phyloP scores from a whole-genome alignment of 345 rosid species.

The Adansonia digitata region DNA sequence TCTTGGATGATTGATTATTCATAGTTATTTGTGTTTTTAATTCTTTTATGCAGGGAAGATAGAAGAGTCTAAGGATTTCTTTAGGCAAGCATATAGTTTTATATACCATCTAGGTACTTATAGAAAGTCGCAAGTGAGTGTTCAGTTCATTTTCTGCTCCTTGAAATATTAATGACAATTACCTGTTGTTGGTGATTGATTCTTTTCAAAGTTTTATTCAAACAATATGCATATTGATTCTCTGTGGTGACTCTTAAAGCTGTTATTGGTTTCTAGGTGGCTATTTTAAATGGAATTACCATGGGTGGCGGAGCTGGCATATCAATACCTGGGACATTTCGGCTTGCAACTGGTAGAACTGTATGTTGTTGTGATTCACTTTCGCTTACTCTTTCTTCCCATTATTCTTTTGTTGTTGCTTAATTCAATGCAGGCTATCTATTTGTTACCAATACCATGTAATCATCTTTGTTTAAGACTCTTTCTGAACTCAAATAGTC shows the following conservation, averaged over 20 bases:
- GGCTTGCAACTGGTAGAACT: constrained; percentile 76
- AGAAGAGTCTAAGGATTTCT: constrained; percentile 43
- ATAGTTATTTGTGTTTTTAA: neutral
- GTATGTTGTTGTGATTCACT: constrained; percentile 33
- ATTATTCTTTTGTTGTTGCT: neutral
- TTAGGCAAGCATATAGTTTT: constrained; percentile 42
- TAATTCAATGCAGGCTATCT: neutral
- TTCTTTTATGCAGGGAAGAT: constrained; percentile 58
- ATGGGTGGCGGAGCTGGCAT: constrained; percentile 98
- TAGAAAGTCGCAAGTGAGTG: constrained; percentile 70
- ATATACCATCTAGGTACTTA: constrained; percentile 59
- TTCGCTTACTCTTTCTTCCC: neutral
- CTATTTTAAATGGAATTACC: constrained; percentile 77
- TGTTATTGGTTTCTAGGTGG: constrained; percentile 21
- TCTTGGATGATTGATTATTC: neutral
- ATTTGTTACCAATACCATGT: neutral
- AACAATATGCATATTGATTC: neutral
- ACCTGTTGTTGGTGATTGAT: neutral
- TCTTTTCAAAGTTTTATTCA: neutral
- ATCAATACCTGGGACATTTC: constrained; percentile 84
- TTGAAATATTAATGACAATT: neutral
- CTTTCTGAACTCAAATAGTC: neutral
- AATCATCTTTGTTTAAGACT: too few species aligned
- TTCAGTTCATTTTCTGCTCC: neutral
- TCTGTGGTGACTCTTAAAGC: neutral